Percentiles rank a stretch among this genome's conserved stretches.
phyloP scores from a whole-genome alignment of 1,284 basidiomycete species.

The Ganoderma meredithae region DNA sequence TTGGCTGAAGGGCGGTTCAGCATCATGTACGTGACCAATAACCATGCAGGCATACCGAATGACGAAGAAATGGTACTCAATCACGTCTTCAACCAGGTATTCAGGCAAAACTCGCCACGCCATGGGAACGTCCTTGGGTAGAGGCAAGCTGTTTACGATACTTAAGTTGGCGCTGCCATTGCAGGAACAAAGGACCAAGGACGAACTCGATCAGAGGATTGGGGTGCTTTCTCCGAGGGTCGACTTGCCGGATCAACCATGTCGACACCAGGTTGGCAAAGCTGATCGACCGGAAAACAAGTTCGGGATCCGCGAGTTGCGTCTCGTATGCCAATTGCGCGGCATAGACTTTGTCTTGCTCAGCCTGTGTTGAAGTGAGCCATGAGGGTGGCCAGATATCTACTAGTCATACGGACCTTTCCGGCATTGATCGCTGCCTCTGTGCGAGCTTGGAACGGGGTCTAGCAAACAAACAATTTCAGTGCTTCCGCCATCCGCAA shows the following conservation, averaged over 20 bases:
- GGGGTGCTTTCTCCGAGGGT: slow-evolving; percentile 85
- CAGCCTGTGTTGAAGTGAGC: slow-evolving; percentile 49
- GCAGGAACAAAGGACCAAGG: background rate
- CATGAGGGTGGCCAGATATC: background rate
- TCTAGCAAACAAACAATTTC: slow-evolving; percentile 45
- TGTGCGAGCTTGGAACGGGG: slow-evolving; percentile 71
- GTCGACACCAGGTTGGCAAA: slow-evolving; percentile 93
- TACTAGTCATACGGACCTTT: background rate
- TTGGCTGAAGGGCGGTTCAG: slow-evolving; percentile 52
- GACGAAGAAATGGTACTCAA: slow-evolving; percentile 88
- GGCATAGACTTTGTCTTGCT: slow-evolving; percentile 73
- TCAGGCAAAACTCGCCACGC: slow-evolving; percentile 93
- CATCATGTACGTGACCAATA: background rate
- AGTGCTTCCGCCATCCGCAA: slow-evolving; percentile 2
- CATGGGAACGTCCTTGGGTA: slow-evolving; percentile 86
- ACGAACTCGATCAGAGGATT: slow-evolving; percentile 71
- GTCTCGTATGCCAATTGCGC: slow-evolving; percentile 84
- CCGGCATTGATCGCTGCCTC: slow-evolving; percentile 70
- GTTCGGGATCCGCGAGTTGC: slow-evolving; percentile 88
- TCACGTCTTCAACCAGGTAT: slow-evolving; percentile 94
- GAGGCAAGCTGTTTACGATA: slow-evolving; percentile 67
- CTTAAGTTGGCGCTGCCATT: no score
- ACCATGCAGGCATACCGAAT: slow-evolving; percentile 64
- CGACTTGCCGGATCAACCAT: slow-evolving; percentile 95
- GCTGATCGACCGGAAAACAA: slow-evolving; percentile 80